These are phyloP conservation scores for Crotalaria pallida DNA, from an alignment of 306 rosid genomes.

Conservation along the genomic window DNA sequence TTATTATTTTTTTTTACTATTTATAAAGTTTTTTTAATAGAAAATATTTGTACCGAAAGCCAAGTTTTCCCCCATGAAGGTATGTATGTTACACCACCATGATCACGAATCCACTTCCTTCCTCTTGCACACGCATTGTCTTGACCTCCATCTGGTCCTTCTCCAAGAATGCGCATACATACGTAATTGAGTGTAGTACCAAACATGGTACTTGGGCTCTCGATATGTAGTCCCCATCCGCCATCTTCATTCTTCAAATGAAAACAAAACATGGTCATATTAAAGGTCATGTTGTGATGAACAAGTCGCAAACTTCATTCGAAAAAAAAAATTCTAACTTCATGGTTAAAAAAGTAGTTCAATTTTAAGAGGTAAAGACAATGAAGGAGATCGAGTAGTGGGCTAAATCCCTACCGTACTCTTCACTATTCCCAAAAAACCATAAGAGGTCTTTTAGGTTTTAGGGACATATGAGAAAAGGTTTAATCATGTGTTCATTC, in stretches of 20 bases:
- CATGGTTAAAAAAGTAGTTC: too few species aligned
- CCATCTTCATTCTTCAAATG: slow-evolving; percentile 68
- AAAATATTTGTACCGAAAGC: slow-evolving; percentile 53
- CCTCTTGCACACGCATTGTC: slow-evolving; percentile 62
- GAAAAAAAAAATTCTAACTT: too few species aligned
- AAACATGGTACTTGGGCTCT: slow-evolving; percentile 80
- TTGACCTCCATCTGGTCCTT: slow-evolving; percentile 55
- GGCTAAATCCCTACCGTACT: too few species aligned
- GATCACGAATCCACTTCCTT: slow-evolving; percentile 67
- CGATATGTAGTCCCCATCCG: slow-evolving; percentile 78
- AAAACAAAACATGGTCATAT: not conserved
- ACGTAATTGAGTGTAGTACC: slow-evolving; percentile 55
- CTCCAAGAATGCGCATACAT: slow-evolving; percentile 65
- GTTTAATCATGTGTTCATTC: too few species aligned
- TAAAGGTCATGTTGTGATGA: not conserved
- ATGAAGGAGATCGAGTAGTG: too few species aligned
- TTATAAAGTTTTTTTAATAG: too few species aligned
- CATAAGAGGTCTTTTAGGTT: too few species aligned
- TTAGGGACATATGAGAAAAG: too few species aligned
- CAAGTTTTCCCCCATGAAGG: slow-evolving; percentile 87
- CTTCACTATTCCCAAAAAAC: too few species aligned
- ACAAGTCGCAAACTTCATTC: not conserved
- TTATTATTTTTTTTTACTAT: not conserved
- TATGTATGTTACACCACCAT: slow-evolving; percentile 53
- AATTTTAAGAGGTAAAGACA: too few species aligned